These are phyloP conservation scores for Rubia yunnanensis DNA, from an alignment of 257 asterid species.

Conservation along the genomic window DNA sequence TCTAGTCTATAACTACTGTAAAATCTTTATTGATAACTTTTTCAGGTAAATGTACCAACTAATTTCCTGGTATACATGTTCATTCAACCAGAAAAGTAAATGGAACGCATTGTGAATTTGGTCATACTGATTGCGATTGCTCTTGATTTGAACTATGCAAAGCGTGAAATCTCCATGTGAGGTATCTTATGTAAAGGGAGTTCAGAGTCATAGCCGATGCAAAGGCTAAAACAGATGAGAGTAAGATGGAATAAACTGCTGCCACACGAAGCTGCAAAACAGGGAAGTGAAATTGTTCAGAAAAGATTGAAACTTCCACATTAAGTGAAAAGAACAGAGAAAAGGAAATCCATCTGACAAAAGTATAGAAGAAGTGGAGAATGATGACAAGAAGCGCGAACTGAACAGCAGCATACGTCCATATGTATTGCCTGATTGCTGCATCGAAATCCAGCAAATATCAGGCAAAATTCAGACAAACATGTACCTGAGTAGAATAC, in stretches of 20 bases:
- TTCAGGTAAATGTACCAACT: background rate
- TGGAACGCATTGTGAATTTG: background rate
- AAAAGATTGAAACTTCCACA: background rate
- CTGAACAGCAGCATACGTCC: conserved; percentile 84
- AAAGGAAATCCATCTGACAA: conserved; percentile 36
- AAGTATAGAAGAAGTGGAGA: conserved; percentile 51
- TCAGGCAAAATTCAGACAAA: conserved; percentile 7
- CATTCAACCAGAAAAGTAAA: background rate
- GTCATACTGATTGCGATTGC: conserved; percentile 19
- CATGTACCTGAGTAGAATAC: background rate
- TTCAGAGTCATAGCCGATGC: conserved; percentile 46
- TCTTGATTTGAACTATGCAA: conserved; percentile 30
- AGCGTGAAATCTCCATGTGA: conserved; percentile 34
- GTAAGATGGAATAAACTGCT: conserved; percentile 53
- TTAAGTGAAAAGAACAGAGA: background rate
- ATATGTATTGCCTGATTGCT: conserved; percentile 67
- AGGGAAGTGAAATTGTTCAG: background rate
- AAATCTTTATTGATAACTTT: background rate
- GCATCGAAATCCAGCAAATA: conserved; percentile 28
- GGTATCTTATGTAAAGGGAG: conserved; percentile 33
- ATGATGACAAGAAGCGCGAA: conserved; percentile 57
- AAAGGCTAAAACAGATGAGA: conserved; percentile 51
- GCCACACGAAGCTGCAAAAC: conserved; percentile 48
- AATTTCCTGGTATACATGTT: background rate
- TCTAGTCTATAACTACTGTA: background rate